These are phyloP conservation scores for Arachis stenosperma DNA, from an alignment of 306 rosid species.

Conservation along the genomic window DNA sequence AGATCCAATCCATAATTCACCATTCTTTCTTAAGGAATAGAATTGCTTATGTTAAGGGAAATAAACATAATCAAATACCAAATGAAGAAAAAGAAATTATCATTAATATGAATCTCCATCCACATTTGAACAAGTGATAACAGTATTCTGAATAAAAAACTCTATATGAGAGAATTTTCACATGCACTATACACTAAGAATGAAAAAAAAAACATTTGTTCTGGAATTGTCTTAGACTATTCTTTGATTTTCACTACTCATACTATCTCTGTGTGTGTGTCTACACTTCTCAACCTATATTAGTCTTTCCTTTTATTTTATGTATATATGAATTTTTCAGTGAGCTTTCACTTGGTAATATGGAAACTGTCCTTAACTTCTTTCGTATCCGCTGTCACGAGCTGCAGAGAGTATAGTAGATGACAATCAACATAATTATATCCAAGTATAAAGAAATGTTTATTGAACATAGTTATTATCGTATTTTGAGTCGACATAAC, in stretches of 20 bases:
- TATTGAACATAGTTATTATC: too few relatives aligned
- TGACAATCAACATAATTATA: too few relatives aligned
- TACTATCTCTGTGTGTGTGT: too few relatives aligned
- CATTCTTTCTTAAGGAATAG: not conserved
- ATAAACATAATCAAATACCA: not conserved
- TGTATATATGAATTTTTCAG: too few relatives aligned
- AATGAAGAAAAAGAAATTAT: not conserved
- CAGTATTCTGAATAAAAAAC: not conserved
- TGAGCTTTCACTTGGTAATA: too few relatives aligned
- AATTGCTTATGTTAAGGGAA: not conserved
- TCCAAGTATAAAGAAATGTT: too few relatives aligned
- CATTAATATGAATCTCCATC: not conserved
- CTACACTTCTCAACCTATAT: too few relatives aligned
- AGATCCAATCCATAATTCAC: not conserved
- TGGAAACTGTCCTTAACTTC: conserved; percentile 63
- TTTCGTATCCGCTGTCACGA: too few relatives aligned
- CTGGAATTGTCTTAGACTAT: not conserved
- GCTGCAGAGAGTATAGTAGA: too few relatives aligned
- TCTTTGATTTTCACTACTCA: conserved; percentile 3
- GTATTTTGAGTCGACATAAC: not conserved
- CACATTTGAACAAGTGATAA: not conserved
- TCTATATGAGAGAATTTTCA: not conserved
- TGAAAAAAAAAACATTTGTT: conserved; percentile 6
- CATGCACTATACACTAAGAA: not conserved
- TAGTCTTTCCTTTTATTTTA: too few relatives aligned